A percentile compares a stretch with the other conserved stretches of the same genome.
Conservation (phyloP, 768 basidiomycete genomes). For the Naganishia vishniacii region DNA sequence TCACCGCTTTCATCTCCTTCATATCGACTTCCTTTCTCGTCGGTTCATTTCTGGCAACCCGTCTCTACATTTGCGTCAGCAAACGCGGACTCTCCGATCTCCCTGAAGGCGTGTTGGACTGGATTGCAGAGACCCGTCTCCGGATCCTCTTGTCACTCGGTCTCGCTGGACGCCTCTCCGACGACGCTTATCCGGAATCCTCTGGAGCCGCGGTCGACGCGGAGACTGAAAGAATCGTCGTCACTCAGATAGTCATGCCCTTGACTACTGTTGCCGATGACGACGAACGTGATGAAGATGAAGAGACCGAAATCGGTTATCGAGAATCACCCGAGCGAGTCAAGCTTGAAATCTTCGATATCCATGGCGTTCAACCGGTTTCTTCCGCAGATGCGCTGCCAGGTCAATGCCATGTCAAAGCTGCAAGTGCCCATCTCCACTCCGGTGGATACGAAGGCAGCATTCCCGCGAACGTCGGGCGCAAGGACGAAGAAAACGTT, state of each 20-base stretch:
- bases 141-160: background rate
- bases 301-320: background rate
- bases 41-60: slow-evolving; percentile 1
- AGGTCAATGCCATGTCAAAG: background rate
- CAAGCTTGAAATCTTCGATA: background rate
- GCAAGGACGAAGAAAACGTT: background rate
- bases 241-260: background rate
- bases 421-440: background rate
- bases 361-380: background rate
- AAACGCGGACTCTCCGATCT: slow-evolving; percentile 2
- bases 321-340: background rate
- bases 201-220: too few relatives aligned
- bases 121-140: slow-evolving; percentile 12
- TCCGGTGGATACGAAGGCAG: background rate
- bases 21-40: slow-evolving; percentile 2
- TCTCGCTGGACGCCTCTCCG: background rate
- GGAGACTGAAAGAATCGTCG: slow-evolving; percentile 1
- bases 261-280: background rate
- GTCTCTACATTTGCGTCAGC: slow-evolving; percentile 10
- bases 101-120: slow-evolving; percentile 2
- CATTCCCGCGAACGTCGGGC: background rate
- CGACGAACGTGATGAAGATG: slow-evolving; percentile 14
- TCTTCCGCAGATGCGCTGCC: background rate
- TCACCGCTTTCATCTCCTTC: slow-evolving; percentile 15
- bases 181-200: background rate